phyloP scores from a whole-genome alignment of 768 basidiomycete genomes.

The Pisolithus albus region DNA sequence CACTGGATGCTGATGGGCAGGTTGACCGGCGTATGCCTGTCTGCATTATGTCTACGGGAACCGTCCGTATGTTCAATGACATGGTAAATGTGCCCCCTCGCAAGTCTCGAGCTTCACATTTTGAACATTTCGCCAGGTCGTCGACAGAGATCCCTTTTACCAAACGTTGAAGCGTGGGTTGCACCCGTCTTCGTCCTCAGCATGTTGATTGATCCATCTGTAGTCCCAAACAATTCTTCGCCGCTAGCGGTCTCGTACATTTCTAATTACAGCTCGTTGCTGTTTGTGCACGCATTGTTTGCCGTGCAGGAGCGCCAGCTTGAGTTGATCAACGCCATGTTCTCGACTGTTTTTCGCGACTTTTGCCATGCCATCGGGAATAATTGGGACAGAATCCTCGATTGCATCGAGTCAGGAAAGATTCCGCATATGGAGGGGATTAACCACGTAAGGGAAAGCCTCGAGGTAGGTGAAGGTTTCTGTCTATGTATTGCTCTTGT shows the following conservation, averaged over 20 bases:
- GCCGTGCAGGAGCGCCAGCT: slow-evolving; percentile 16
- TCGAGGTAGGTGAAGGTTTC: slow-evolving; percentile 1
- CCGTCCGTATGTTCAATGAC: slow-evolving; percentile 15
- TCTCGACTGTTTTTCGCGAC: slow-evolving; percentile 16
- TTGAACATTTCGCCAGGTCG: slow-evolving; percentile 7
- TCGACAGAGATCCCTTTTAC: slow-evolving; percentile 10
- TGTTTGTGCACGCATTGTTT: slow-evolving; percentile 19
- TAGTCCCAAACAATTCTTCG: slow-evolving; percentile 12
- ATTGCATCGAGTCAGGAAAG: slow-evolving; percentile 11
- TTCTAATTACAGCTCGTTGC: slow-evolving; percentile 15
- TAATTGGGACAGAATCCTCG: slow-evolving; percentile 16
- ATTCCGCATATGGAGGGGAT: slow-evolving; percentile 12
- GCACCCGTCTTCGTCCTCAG: too few species aligned
- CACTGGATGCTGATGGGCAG: slow-evolving; percentile 5
- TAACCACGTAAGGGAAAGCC: slow-evolving; percentile 10
- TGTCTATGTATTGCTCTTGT: neutral
- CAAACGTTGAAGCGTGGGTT: slow-evolving; percentile 4
- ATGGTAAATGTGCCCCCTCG: slow-evolving; percentile 5
- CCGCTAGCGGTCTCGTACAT: slow-evolving; percentile 14
- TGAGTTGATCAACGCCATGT: slow-evolving; percentile 17
- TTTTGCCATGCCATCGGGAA: slow-evolving; percentile 15
- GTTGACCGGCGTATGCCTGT: slow-evolving; percentile 10
- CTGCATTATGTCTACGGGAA: slow-evolving; percentile 18
- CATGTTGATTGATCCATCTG: neutral
- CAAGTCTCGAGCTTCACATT: neutral